Evolutionary conservation across 805 yeast species (phyloP).

Genomic region (Ogataea corticis): DNA sequence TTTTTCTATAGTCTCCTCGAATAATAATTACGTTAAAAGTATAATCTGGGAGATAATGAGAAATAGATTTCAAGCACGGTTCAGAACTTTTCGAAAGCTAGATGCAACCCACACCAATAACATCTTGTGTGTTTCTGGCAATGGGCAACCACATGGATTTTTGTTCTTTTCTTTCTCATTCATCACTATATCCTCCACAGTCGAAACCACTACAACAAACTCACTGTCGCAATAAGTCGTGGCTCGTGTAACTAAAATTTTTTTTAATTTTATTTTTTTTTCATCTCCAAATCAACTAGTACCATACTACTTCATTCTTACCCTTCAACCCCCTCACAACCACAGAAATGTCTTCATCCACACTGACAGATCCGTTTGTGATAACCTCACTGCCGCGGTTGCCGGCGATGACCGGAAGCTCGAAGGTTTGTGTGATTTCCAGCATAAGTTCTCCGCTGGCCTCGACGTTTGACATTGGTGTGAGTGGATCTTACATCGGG

Average conservation of each 20-base stretch:
- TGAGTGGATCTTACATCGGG: conserved; percentile 53
- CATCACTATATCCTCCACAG: neutral
- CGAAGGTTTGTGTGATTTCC: conserved; percentile 29
- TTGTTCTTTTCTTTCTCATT: neutral
- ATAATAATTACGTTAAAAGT: too few species aligned
- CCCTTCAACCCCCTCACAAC: neutral
- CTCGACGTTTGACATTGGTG: conserved; percentile 48
- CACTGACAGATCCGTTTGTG: conserved; percentile 33
- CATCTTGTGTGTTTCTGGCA: neutral
- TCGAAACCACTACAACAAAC: conserved; percentile 1
- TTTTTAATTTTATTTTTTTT: conserved; percentile 3
- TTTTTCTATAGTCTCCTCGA: too few species aligned
- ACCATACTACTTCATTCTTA: neutral
- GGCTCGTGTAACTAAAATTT: conserved; percentile 5
- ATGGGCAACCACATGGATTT: too few species aligned
- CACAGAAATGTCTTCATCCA: conserved; percentile 2
- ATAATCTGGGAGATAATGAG: too few species aligned
- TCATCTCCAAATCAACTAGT: neutral
- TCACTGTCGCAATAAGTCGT: conserved; percentile 6
- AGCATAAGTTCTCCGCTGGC: conserved; percentile 31
- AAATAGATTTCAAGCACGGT: too few species aligned
- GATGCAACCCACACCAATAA: too few species aligned
- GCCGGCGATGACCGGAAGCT: conserved; percentile 24
- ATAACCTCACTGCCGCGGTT: conserved; percentile 35
- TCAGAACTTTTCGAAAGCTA: too few species aligned